Percentiles rank a stretch among this genome's conserved stretches.
Evolutionary conservation across 192 early-diverging fungal species (phyloP).

Genomic region (Coemansia asiatica): DNA sequence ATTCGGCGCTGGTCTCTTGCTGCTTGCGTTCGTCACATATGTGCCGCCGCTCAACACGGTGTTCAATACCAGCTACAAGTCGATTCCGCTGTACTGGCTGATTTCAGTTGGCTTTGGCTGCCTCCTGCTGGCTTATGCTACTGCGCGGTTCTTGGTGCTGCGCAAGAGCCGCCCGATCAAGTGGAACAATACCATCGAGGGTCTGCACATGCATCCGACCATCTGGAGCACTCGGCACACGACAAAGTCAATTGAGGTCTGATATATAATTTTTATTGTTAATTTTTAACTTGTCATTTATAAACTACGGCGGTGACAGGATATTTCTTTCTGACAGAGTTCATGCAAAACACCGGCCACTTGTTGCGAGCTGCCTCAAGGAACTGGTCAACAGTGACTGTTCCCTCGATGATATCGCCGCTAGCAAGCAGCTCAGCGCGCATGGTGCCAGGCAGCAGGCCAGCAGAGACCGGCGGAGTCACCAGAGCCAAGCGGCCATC

Average conservation of each 20-base stretch:
- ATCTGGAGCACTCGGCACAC: conserved; percentile 58
- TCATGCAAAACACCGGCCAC: conserved; percentile 50
- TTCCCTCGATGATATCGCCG: conserved; percentile 29
- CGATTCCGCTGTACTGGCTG: conserved; percentile 77
- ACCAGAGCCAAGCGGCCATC: conserved; percentile 19
- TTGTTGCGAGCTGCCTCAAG: conserved; percentile 17
- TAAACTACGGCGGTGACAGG: conserved; percentile 10
- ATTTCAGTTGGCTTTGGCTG: conserved; percentile 84
- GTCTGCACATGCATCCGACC: conserved; percentile 84
- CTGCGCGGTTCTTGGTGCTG: conserved; percentile 63
- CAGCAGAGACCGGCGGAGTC: conserved; percentile 23
- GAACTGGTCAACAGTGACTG: conserved; percentile 35
- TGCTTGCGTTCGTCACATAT: conserved; percentile 81
- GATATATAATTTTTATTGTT: not conserved
- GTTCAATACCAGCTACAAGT: conserved; percentile 70
- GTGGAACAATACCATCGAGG: conserved; percentile 75
- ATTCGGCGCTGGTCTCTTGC: conserved; percentile 63
- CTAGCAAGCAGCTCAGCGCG: conserved; percentile 28
- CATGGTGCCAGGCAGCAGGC: conserved; percentile 43
- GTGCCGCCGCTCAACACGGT: conserved; percentile 73
- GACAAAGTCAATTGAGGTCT: conserved; percentile 27
- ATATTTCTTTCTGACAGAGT: conserved; percentile 45
- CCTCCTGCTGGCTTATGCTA: conserved; percentile 74
- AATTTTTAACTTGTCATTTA: not conserved
- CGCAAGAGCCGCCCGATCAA: conserved; percentile 64